These are phyloP conservation scores for Trametes versicolor DNA, from an alignment of 1,284 basidiomycete species.

Conservation along the genomic window DNA sequence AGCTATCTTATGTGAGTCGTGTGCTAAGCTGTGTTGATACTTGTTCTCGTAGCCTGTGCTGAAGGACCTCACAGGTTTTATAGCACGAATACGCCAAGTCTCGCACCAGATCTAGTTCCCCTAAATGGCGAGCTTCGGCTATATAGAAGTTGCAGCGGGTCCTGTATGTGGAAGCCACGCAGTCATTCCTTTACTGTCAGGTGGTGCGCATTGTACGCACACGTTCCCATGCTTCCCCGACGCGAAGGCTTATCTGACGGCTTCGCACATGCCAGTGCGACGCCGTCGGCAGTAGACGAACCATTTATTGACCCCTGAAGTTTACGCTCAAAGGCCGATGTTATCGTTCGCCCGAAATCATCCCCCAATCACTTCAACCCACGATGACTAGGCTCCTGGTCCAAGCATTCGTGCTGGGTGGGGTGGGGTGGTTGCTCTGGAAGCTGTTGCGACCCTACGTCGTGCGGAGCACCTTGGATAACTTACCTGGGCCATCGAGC, in stretches of 20 bases:
- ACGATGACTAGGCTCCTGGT: constrained; percentile 9
- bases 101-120: background rate
- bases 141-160: background rate
- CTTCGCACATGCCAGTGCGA: background rate
- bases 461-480: constrained; percentile 21
- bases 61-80: background rate
- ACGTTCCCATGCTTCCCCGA: constrained; percentile 1
- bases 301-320: background rate
- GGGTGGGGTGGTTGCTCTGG: constrained; percentile 22
- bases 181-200: background rate
- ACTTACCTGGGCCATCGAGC: constrained; percentile 27
- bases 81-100: background rate
- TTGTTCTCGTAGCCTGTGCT: too few species aligned
- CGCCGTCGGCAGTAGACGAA: too few species aligned
- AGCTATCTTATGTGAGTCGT: too few species aligned
- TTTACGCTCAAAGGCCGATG: background rate
- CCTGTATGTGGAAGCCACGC: background rate
- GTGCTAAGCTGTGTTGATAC: too few species aligned
- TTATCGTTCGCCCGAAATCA: too few species aligned
- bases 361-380: background rate
- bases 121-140: background rate
- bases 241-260: background rate
- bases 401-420: constrained; percentile 11
- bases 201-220: too few species aligned
- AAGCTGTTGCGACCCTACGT: constrained; percentile 17